Base-by-base conservation (phyloP, 768 basidiomycete species). In the Auriculariales sp. region DNA sequence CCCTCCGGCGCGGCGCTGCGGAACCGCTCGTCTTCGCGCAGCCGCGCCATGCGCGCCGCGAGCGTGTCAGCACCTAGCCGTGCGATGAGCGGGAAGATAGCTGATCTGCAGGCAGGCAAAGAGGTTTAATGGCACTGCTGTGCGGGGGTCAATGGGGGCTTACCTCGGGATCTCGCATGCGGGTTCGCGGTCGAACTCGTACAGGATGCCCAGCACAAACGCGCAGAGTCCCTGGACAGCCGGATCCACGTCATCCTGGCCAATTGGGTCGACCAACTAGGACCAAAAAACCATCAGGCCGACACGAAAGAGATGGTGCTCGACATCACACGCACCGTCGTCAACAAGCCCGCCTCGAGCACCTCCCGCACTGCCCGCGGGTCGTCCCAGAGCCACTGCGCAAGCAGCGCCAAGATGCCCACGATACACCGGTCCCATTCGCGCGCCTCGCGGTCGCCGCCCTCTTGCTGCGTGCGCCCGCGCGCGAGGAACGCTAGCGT, bases 301-400 rank as follows among this genome's bases (percentile, higher is more conserved):
- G 30, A 15, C 11, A 19, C 27, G 17, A 42, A n/a, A 33, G 14
- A 25, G 24, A 4, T 17, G 33, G 33, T 22, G 31, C 42, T 10
- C 36, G 27, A 25, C 47, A 15, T 44, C 31, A 22, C 1, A 77
- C 91, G 58, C 63, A 97, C 93, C 58, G 92, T 81, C 49, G 88
- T 84, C 46, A 99, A 66, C 47, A 90, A 91, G 19, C 92, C 90
- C 5, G 89, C 83, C 58, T 88, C 81, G 54, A 99, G 68, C 59
- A 97, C 94, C 60, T 88, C 91, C 53, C 80, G 73, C 47, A 95
- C 90, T 0, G 86, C 82, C 48, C 71, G 75, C 0, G 92, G 81
- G 57, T 95, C 93, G 58, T 98, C 94, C 93, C 93, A 99, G 5
- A 95, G 70, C 95, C 95, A 99, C 54, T 92, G 89, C 3, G 78